Percentiles rank a stretch among this genome's conserved stretches.
phyloP scores from a whole-genome alignment of 2,329 filamentous ascomycete genomes.

The Hymenoscyphus albidus region DNA sequence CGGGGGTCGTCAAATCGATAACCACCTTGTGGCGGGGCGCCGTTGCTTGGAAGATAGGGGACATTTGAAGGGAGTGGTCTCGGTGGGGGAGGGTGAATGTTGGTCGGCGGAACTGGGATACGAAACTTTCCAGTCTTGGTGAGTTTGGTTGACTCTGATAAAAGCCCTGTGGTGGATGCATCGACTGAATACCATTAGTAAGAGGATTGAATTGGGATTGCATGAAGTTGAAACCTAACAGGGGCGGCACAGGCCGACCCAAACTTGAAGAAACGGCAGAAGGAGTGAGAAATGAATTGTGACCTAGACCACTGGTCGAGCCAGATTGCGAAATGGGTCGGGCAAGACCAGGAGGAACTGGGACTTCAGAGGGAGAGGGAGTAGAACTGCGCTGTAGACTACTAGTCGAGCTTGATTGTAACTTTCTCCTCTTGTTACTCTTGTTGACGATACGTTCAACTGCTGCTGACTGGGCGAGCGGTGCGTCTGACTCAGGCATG shows the following conservation, averaged over 20 bases:
- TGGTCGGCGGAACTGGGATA: background rate
- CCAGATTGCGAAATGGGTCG: background rate
- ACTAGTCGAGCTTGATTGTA: background rate
- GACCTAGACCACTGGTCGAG: background rate
- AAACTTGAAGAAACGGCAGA: background rate
- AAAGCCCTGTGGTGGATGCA: background rate
- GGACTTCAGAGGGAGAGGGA: background rate
- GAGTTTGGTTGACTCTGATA: background rate
- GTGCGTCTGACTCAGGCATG: background rate
- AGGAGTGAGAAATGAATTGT: background rate
- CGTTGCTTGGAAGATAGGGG: background rate
- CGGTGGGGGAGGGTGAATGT: background rate
- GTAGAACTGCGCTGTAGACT: background rate
- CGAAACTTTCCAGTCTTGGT: background rate
- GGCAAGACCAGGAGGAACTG: background rate
- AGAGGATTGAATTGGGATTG: background rate
- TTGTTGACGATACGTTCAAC: background rate
- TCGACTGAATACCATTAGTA: slow-evolving; percentile 1
- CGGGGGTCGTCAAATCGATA: background rate
- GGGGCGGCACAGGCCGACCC: background rate
- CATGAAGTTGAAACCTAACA: background rate
- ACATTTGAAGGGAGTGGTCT: background rate
- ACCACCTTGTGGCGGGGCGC: background rate
- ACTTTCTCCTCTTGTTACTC: background rate
- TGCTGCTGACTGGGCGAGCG: slow-evolving; percentile 1